Percentiles rank a stretch among this genome's conserved stretches.
phyloP scores from a whole-genome alignment of 345 rosid genomes.

The Abelmoschus esculentus region DNA sequence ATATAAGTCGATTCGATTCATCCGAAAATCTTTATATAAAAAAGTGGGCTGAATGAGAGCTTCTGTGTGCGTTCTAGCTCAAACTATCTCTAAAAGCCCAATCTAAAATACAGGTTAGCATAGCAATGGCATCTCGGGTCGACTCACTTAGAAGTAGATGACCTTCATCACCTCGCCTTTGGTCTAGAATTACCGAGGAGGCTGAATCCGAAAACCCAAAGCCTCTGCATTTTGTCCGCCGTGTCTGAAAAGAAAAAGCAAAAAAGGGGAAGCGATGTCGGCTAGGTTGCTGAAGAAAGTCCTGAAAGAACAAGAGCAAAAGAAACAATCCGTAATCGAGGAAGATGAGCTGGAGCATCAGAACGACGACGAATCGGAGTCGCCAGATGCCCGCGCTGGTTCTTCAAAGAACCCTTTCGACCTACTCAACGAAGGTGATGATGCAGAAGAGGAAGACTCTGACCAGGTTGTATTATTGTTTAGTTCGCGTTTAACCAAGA shows the following conservation, averaged over 20 bases:
- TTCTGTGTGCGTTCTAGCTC: too few relatives aligned
- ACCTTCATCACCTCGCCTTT: background rate
- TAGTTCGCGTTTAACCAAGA: background rate
- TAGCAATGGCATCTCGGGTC: background rate
- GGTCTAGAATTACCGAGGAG: background rate
- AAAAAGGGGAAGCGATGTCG: constrained; percentile 36
- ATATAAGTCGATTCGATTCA: too few relatives aligned
- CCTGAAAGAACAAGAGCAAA: constrained; percentile 63
- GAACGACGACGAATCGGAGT: constrained; percentile 33
- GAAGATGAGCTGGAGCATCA: constrained; percentile 27
- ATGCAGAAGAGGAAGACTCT: constrained; percentile 16
- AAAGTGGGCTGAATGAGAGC: too few relatives aligned
- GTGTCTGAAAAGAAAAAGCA: background rate
- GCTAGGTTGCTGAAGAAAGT: constrained; percentile 68
- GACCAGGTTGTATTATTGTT: constrained; percentile 22
- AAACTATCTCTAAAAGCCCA: background rate
- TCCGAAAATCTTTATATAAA: too few relatives aligned
- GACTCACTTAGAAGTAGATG: background rate
- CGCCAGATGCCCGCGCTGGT: constrained; percentile 27
- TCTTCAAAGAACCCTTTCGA: constrained; percentile 60
- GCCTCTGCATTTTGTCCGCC: background rate
- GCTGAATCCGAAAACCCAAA: constrained; percentile 9
- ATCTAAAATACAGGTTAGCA: background rate
- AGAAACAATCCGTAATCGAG: constrained; percentile 12
- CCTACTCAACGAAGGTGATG: constrained; percentile 59